Conservation (phyloP, 768 basidiomycete genomes). For the Coprinopsis sp. region DNA sequence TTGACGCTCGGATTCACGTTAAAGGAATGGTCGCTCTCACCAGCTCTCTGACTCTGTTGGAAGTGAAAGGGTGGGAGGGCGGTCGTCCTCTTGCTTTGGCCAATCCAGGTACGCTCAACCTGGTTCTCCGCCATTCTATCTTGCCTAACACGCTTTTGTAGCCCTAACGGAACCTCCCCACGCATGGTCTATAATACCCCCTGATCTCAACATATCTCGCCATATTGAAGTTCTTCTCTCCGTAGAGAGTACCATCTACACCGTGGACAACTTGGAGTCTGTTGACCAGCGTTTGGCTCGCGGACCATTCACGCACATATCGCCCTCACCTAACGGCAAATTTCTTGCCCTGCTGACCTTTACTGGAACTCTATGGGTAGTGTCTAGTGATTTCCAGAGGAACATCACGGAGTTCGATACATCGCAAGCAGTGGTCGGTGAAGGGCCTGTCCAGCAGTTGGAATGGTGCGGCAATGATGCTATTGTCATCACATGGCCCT, state of each 20-base stretch:
- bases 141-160: slow-evolving; percentile 24
- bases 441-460: slow-evolving; percentile 62
- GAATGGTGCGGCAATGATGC: slow-evolving; percentile 98
- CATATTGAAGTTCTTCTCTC: slow-evolving; percentile 89
- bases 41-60: slow-evolving; percentile 67
- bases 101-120: slow-evolving; percentile 54
- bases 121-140: neutral
- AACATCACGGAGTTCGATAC: slow-evolving; percentile 87
- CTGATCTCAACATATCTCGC: slow-evolving; percentile 82
- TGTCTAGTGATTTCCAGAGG: slow-evolving; percentile 90
- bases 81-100: slow-evolving; percentile 67
- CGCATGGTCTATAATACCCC: slow-evolving; percentile 87
- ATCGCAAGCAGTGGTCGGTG: slow-evolving; percentile 43
- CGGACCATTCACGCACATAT: slow-evolving; percentile 84
- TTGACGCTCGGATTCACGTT: slow-evolving; percentile 84
- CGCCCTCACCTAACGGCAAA: slow-evolving; percentile 92
- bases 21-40: slow-evolving; percentile 85
- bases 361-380: slow-evolving; percentile 77
- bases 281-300: slow-evolving; percentile 84
- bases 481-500: slow-evolving; percentile 80
- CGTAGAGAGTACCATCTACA: slow-evolving; percentile 72
- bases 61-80: slow-evolving; percentile 89
- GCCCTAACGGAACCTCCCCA: slow-evolving; percentile 75
- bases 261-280: slow-evolving; percentile 84
- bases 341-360: slow-evolving; percentile 80